A percentile compares a stretch with the other conserved stretches of the same genome.
phyloP scores from a whole-genome alignment of 2,329 filamentous ascomycete genomes.

The Cytospora leucostoma region DNA sequence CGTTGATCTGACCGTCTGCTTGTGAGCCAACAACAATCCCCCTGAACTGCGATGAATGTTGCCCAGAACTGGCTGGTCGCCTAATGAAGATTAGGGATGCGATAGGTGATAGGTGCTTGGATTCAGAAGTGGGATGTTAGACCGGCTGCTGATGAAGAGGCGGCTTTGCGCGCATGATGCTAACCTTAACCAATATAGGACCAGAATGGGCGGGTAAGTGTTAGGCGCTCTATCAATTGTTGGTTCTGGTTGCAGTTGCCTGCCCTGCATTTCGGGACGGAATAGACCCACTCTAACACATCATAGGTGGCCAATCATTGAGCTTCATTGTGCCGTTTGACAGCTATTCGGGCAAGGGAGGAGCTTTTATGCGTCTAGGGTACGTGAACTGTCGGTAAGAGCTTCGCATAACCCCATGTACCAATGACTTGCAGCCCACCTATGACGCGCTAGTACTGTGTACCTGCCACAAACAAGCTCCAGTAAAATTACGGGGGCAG shows the following conservation, averaged over 20 bases:
- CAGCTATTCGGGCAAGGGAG: background rate
- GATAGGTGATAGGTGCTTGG: background rate
- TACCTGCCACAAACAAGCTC: background rate
- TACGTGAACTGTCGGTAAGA: background rate
- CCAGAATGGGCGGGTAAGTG: background rate
- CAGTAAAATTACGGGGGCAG: background rate
- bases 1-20: background rate
- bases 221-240: background rate
- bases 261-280: background rate
- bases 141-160: background rate
- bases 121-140: background rate
- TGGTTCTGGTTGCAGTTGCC: background rate
- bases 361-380: constrained; percentile 13
- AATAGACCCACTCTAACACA: background rate
- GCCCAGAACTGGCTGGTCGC: constrained; percentile 1
- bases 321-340: background rate
- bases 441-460: constrained; percentile 3
- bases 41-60: background rate
- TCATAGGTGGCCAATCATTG: constrained; percentile 6
- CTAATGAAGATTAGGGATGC: background rate
- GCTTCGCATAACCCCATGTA: background rate
- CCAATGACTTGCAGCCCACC: background rate
- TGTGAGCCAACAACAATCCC: constrained; percentile 1
- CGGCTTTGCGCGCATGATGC: background rate
- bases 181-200: background rate